These are phyloP conservation scores for Sporothrix globosa DNA, from an alignment of 2,329 filamentous ascomycete genomes.

Conservation along the genomic window DNA sequence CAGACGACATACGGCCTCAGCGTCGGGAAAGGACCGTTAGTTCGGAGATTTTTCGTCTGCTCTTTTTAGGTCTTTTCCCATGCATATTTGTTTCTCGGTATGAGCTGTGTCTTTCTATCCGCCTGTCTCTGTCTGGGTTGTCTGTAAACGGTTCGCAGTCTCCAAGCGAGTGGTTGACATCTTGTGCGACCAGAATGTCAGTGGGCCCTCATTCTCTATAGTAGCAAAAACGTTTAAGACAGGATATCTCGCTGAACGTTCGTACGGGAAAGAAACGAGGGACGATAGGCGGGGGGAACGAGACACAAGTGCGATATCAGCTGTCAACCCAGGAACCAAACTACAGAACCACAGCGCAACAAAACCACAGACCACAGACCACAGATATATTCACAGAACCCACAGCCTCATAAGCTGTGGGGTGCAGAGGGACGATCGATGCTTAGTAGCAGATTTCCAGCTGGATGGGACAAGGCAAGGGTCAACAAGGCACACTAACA, in stretches of 20 bases:
- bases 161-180: conserved; percentile 34
- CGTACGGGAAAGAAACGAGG: conserved; percentile 11
- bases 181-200: conserved; percentile 22
- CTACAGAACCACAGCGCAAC: neutral
- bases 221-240: conserved; percentile 15
- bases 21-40: conserved; percentile 8
- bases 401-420: neutral
- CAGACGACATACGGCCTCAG: conserved; percentile 29
- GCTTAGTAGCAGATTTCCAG: conserved; percentile 11
- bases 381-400: too few relatives aligned
- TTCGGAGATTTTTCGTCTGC: conserved; percentile 21
- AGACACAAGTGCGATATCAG: neutral
- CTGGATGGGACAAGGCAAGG: conserved; percentile 20
- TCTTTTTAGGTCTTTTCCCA: conserved; percentile 19
- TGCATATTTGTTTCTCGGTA: conserved; percentile 15
- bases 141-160: conserved; percentile 31
- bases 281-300: neutral
- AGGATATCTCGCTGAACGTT: conserved; percentile 22
- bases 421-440: neutral
- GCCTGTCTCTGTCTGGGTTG: conserved; percentile 8
- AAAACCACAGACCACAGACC: neutral
- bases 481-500: too few relatives aligned
- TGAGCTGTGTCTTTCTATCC: neutral
- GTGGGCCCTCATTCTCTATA: neutral
- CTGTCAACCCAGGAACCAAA: neutral